Base-by-base conservation (phyloP, 1,139 yeast genomes). In the Casaregolazyma suthepensis region DNA sequence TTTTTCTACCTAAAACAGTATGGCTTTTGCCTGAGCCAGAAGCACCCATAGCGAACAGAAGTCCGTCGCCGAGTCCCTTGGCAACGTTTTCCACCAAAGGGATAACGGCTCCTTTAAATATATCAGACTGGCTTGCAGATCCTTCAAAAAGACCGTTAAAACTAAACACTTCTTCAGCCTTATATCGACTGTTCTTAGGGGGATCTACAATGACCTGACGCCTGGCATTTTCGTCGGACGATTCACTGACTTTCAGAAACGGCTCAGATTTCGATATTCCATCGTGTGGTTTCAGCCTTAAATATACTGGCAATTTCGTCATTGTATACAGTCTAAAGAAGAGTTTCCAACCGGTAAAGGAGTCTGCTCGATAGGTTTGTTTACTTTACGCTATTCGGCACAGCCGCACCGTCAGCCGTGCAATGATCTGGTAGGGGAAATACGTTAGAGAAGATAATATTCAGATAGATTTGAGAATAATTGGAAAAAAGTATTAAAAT, bases 21-120 rank as follows among this genome's bases (percentile, higher is more conserved):
- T 65, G 65, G 3, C 70, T 61, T 51, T 78, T 78, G 5, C 82
- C 82, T 12, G 79, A 72, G 38, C 77, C 78, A 0, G 81, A 74
- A 23, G 82, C 78, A 0, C 82, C 83, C 61, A 79, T 61, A 0
- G 80, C 71, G 58, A 78, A 74, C 26, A 78, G 60, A 13, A 75
- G 63, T 20, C 75, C 69, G 58, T 78, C 81, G 13, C 67, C 50
- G 5, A 58, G 66, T 7, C 71, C 72, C 5, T 63, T 64, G 9
- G 73, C 58, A 4, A 67, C 61, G 38, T 66, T 63, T 19, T 63
- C 60, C 2, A 70, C 71, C 46, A 69, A 53, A 5, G 70, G 68
- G 20, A 59, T 46, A 1, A 73, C 67, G 6, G 69, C 59, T 7
- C 61, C 62, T 46, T 66, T 63, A 57, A 70, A 66, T 0, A 72